Conservation (phyloP, 306 rosid genomes). For the Vigna hirtella region DNA sequence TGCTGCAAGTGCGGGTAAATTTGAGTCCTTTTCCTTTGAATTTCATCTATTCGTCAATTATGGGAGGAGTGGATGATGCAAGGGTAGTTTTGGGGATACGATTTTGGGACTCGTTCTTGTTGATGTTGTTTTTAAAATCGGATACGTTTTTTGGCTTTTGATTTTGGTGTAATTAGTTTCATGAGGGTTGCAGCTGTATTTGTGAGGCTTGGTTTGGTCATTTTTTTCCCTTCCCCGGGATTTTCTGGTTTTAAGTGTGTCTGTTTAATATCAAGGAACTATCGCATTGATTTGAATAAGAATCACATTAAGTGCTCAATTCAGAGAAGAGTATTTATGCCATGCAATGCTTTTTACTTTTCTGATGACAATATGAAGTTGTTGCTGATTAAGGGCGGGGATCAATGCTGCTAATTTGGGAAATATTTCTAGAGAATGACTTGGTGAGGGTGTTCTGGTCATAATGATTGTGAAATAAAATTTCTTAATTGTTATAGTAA, state of each 20-base stretch:
- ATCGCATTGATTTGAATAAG: constrained; percentile 36
- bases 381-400: constrained; percentile 16
- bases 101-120: constrained; percentile 16
- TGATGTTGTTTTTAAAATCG: constrained; percentile 30
- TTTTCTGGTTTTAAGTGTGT: constrained; percentile 30
- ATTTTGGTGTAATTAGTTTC: constrained; percentile 36
- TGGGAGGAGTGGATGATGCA: constrained; percentile 33
- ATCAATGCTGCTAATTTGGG: constrained; percentile 41
- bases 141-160: constrained; percentile 43
- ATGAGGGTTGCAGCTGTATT: constrained; percentile 28
- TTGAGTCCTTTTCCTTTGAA: constrained; percentile 17
- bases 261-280: constrained; percentile 10
- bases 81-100: constrained; percentile 49
- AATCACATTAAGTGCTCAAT: constrained; percentile 11
- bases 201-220: neutral
- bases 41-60: constrained; percentile 41
- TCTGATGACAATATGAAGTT: constrained; percentile 10
- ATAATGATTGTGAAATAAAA: constrained; percentile 8
- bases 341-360: constrained; percentile 2
- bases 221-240: constrained; percentile 16
- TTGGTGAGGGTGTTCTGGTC: constrained; percentile 27
- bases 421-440: constrained; percentile 36
- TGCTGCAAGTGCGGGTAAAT: constrained; percentile 91
- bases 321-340: constrained; percentile 19
- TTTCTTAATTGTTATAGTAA: constrained; percentile 23